Conservation (phyloP, 2,329 filamentous ascomycete species). For the Penicillium sp. region DNA sequence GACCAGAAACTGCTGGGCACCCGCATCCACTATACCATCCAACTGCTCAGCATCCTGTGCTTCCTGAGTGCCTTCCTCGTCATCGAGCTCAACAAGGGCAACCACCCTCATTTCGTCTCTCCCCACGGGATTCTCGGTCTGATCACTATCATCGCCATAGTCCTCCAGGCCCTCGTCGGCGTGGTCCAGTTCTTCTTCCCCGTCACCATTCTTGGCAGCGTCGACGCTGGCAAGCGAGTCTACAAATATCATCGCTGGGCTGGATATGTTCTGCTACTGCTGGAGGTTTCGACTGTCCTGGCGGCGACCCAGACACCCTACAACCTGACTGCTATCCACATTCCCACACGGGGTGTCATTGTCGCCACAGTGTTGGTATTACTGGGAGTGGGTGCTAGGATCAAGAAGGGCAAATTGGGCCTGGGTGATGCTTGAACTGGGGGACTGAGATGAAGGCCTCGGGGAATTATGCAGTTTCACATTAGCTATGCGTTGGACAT, state of each 20-base stretch:
- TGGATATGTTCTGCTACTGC: constrained; percentile 72
- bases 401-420: constrained; percentile 82
- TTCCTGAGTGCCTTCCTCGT: constrained; percentile 49
- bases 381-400: constrained; percentile 72
- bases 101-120: constrained; percentile 71
- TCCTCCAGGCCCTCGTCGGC: constrained; percentile 76
- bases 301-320: constrained; percentile 78
- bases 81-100: constrained; percentile 74
- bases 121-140: constrained; percentile 83
- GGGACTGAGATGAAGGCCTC: neutral
- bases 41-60: constrained; percentile 58
- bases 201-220: constrained; percentile 69
- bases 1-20: constrained; percentile 70
- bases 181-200: constrained; percentile 82
- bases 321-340: constrained; percentile 67
- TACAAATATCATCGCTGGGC: constrained; percentile 87
- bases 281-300: constrained; percentile 74
- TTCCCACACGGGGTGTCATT: constrained; percentile 76
- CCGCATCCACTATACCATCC: constrained; percentile 67
- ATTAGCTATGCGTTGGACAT: neutral
- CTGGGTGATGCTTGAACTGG: constrained; percentile 10
- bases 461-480: neutral
- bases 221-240: constrained; percentile 75
- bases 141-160: constrained; percentile 69
- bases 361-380: constrained; percentile 69